Evolutionary conservation across 495 filamentous ascomycete genomes (phyloP), one percentile per base, ranked within the genome.

Genomic region (Aspergillus cavernicola): DNA sequence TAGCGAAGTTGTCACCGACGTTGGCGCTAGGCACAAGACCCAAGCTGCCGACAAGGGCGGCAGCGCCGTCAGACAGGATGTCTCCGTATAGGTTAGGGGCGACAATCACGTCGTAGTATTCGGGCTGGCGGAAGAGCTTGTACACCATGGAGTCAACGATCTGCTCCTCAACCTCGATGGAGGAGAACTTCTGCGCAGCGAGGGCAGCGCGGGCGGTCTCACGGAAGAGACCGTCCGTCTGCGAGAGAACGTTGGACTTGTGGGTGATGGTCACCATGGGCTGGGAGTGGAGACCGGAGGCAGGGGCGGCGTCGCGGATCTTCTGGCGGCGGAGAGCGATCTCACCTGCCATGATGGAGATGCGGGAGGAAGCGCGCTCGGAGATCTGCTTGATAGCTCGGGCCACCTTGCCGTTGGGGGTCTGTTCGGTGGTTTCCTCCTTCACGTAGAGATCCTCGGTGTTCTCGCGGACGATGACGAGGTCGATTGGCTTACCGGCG

Each of bases 71-170:
- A 2, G 89, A 95, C 33, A 98, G 79, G 57, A 98, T 92, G 68
- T 98, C 93, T 57, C 93, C 93, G 75, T 98, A 98, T 23, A 98
- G 81, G 74, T 98, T 98, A 6, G 93, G 93, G 26, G 95, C 93
- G 32, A 98, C 93, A 60, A 98, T 93, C 50, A 98, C 95, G 66
- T 98, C 93, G 83, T 97, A 98, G 60, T 82, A 82, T 56, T 83
- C 81, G 41, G 93, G 93, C 72, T 96, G 88, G 13, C 90, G 90
- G 85, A 97, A 97, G 38, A 98, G 85, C 79, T 97, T 97, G 82
- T 98, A 98, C 35, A 97, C 90, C 93, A 98, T 98, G 33, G 84
- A 88, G 70, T 98, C 93, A 52, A 98, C 92, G 59, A 98, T 98
- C 79, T 98, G 93, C 79, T 98, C 93, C 67, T 98, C 95, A 42